Evolutionary conservation across 768 basidiomycete genomes (phyloP), one percentile per base, ranked within the genome.

Genomic region (Lentinula boryana): DNA sequence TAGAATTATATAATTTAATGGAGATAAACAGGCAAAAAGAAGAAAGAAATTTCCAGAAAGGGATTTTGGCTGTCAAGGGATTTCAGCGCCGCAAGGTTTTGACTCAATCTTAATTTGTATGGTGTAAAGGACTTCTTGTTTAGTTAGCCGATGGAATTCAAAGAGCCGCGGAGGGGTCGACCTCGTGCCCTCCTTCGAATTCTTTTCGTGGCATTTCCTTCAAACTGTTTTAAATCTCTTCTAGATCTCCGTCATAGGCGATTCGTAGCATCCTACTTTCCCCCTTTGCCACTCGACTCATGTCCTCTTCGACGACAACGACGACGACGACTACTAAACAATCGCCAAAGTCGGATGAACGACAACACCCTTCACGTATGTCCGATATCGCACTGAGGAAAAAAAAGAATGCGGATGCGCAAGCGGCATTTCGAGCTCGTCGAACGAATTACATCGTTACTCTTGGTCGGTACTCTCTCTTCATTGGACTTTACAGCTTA

Each of bases 331-430:
- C 79, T 63, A 80, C 38, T 4, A 40, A 13, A 38, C 55, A 78
- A 69, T 76, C 78, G 57, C 54, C 48, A 54, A 57, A 55, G 41
- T 53, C 61, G 43, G 71, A 68, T 16, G 38, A 38, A 38, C 27
- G 13, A 21, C 53, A 31, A 35, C n/a, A 40, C 23, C 40, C 38
- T 27, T 43, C 55, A 43, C 53, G 50, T 36, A 48, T 49, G 52
- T 62, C 86, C 65, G 87, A 89, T 72, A 81, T 87, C 12, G 85
- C 86, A 36, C 78, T 89, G 67, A 78, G 90, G 64, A 91, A 91
- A 77, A 91, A 90, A 79, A 93, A 93, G 77, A 93, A 93, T 67
- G 91, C 91, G 38, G 89, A 92, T 69, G 91, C 91, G 2, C 91
- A 93, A 74, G 91, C 91, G 58, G 89, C 90, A 62, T 93, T 92